A percentile compares a stretch with the other conserved stretches of the same genome.
phyloP scores from a whole-genome alignment of 176 grass and related monocot genomes.

The Ensete glaucum region DNA sequence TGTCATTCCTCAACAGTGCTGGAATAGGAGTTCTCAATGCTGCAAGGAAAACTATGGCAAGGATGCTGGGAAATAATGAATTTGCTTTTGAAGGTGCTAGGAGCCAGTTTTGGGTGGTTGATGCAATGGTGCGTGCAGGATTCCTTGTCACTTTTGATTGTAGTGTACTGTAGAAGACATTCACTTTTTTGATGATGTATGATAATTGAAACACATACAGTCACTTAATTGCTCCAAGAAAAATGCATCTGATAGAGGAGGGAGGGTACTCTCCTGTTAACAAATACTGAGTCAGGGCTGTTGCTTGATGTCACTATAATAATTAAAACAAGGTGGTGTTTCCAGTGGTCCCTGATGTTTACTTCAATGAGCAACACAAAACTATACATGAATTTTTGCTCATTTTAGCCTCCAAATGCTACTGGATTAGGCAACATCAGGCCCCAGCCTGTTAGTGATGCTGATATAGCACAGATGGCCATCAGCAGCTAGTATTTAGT shows the following conservation, averaged over 20 bases:
- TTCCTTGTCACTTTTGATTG: not conserved
- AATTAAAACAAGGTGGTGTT: not conserved
- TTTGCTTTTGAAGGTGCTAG: conserved; percentile 90
- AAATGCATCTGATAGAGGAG: not conserved
- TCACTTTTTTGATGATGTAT: not conserved
- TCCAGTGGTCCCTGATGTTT: not conserved
- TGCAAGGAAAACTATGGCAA: conserved; percentile 93
- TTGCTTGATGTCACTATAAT: not conserved
- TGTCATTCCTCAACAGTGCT: conserved; percentile 35
- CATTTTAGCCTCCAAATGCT: not conserved
- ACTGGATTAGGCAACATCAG: not conserved
- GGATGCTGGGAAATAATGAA: conserved; percentile 82
- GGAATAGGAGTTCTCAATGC: conserved; percentile 97
- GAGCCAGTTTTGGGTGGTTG: conserved; percentile 96
- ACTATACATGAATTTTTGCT: not conserved
- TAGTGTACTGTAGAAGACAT: not conserved
- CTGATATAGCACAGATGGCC: not conserved
- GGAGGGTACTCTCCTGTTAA: not conserved
- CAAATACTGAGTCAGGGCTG: not conserved
- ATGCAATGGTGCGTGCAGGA: conserved; percentile 53
- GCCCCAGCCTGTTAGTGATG: not conserved
- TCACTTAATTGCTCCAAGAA: not conserved
- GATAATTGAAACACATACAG: not conserved
- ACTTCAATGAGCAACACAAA: not conserved
- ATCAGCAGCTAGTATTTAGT: not conserved